Evolutionary conservation across 2,329 filamentous ascomycete species (phyloP), one percentile per base, ranked within the genome.

Genomic region (Fusarium veterinarium): DNA sequence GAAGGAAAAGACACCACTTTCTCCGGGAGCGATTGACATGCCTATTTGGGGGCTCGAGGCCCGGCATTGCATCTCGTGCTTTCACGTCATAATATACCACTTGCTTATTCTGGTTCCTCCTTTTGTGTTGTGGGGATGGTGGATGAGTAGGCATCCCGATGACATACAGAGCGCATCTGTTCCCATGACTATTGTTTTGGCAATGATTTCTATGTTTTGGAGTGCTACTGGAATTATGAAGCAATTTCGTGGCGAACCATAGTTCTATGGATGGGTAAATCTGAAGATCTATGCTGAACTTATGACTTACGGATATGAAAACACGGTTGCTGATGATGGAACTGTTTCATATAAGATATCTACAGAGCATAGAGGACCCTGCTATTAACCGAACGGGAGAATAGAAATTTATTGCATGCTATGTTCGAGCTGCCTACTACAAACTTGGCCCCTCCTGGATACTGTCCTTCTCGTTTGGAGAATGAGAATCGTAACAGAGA

Each of bases 161-260:
- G 62, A 65, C 11, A 63, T 62, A 30, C 62, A 65, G 13, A 65
- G 62, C 31, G 62, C 63, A 31, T 65, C 63, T 56, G 35, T 63
- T 7, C 63, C 63, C 3, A 63, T 65, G 58, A 63, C 63, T 33
- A 10, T 65, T 46, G 58, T 65, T 12, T 8, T 65, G 35, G 63
- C 63, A 23, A 63, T 55, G 35, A 56, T 63, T 41, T 65, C 63
- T 31, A 63, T 65, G 63, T 65, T 65, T 55, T 65, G 63, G 58
- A 63, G 63, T 25, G 48, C 63, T 17, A 66, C 63, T 28, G 59
- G 63, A 23, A 66, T 66, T 38, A n/a, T 66, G 37, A 66, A 66
- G 59, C 59, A 66, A 31, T 66, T 64, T 38, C 49, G 59, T 37
- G 63, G 63, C 20, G 59, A 64, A 25, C 45, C n/a, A 33, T 64